Evolutionary conservation across 495 filamentous ascomycete genomes (phyloP), one percentile per base, ranked within the genome.

Genomic region (Talaromyces adpressus): DNA sequence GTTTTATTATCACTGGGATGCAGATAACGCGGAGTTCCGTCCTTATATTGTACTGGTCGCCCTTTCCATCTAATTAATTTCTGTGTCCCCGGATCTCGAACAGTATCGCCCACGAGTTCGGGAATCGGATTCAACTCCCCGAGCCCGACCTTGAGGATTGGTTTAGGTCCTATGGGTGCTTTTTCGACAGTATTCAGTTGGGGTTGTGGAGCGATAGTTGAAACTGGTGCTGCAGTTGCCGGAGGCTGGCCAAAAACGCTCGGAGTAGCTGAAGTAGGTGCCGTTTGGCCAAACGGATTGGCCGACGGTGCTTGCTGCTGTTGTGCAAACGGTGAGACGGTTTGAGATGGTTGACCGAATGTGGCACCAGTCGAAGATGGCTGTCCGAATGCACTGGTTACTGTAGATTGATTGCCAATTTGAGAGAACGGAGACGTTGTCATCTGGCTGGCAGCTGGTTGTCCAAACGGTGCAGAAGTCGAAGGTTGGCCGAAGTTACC

Each of bases 41-140:
- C 72, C 60, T 82, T 71, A 66, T 86, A 85, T 27, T 74, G 71
- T 1, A 87, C 84, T 0, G 77, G 77, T 30, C 75, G 78, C n/a
- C 82, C 81, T 67, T 85, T 85, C 82, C 83, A 87, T 34, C 67
- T 73, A 0, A 67, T 63, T 1, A 86, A 66, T 34, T 67, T 68
- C 6, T 78, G 73, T 11, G 70, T 77, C 29, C 63, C 60, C 9
- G 74, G 71, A 54, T 81, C 67, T 45, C 73, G 72, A 22, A 71
- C 62, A 9, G 77, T 80, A 34, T 78, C 71, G 9, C 77, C 75
- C 41, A 66, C 63, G 6, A 81, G 63, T 14, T 65, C 68, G 53
- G 76, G 79, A 8, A 78, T 70, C 41, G 72, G 79, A 60, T 67
- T 75, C 53, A 75, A 68, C 1, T 72, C 71, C 53, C 66, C 67